Base-by-base conservation (phyloP, 345 rosid genomes). In the Triadica sebifera region DNA sequence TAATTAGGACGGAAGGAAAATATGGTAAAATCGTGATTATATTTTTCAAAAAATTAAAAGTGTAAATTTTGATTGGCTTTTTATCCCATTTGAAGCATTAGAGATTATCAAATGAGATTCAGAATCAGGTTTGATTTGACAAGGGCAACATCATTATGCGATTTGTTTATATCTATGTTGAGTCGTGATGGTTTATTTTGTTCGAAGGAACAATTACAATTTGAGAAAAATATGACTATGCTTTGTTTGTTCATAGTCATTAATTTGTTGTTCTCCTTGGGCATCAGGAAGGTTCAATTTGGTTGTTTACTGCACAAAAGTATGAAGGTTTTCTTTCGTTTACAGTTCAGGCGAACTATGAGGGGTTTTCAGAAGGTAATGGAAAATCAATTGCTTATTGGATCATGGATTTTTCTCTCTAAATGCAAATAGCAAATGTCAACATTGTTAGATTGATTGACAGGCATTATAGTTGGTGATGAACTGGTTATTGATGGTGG, bases 401-500 rank as follows among this genome's bases (percentile, higher is more conserved):
- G 45, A 38, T 38, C 65, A 19, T 60, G 38, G 50, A 66, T 39
- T 66, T 13, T 69, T 59, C 1, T 22, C 17, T 61, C 29, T 20
- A n/a, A 37, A 57, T 70, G 72, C 57, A 72, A 72, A 46, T 46
- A 46, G 65, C 11, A 61, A 16, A 65, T 65, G 34, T 29, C 34
- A 29, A 56, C 12, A 29, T 0, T 39, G 49, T n/a, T 19, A 13
- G n/a, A 70, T 53, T 70, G 49, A 1, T 38, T 74, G 55, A 67
- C 79, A 90, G 95, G 86, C 52, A 84, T 88, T 52, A 74, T 82
- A 80, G 89, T 86, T 57, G 95, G 95, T n/a, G 95, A 90, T 78
- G 89, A 81, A 61, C 83, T 88, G 57, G 82, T 86, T 43, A 84
- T 90, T 60, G 95, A 90, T 75, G 95, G 95, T 34, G 95, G 95